Conservation (phyloP, 371 early-diverging fungal species). For the Saksenaea oblongispora region DNA sequence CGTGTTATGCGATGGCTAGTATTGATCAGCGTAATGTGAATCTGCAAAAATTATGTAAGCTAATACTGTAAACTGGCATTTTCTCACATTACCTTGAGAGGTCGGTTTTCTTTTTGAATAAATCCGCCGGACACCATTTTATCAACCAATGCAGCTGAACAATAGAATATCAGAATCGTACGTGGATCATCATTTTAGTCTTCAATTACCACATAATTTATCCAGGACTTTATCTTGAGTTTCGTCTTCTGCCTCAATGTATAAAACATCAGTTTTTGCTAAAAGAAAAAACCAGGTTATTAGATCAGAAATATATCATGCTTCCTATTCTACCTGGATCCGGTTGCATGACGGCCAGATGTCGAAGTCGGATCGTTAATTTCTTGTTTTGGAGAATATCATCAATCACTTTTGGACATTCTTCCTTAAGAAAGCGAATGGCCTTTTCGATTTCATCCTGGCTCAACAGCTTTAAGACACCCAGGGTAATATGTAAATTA, state of each 20-base stretch:
- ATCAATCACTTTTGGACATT: constrained; percentile 13
- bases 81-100: constrained; percentile 26
- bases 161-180: neutral
- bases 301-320: neutral
- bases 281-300: neutral
- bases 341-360: constrained; percentile 21
- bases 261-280: constrained; percentile 38
- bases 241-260: constrained; percentile 34
- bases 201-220: constrained; percentile 23
- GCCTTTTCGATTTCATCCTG: constrained; percentile 30
- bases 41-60: neutral
- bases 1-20: constrained; percentile 11
- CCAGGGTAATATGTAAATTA: constrained; percentile 41
- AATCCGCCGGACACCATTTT: constrained; percentile 27
- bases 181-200: neutral
- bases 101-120: constrained; percentile 32
- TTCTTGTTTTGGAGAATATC: constrained; percentile 7
- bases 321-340: constrained; percentile 17
- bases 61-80: neutral
- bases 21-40: constrained; percentile 33
- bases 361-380: constrained; percentile 19
- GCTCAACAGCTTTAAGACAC: constrained; percentile 29
- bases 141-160: constrained; percentile 19
- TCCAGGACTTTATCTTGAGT: constrained; percentile 16
- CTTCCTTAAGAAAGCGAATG: constrained; percentile 24